Conservation (phyloP, 495 filamentous ascomycete genomes). For the Aspergillus ostianus region DNA sequence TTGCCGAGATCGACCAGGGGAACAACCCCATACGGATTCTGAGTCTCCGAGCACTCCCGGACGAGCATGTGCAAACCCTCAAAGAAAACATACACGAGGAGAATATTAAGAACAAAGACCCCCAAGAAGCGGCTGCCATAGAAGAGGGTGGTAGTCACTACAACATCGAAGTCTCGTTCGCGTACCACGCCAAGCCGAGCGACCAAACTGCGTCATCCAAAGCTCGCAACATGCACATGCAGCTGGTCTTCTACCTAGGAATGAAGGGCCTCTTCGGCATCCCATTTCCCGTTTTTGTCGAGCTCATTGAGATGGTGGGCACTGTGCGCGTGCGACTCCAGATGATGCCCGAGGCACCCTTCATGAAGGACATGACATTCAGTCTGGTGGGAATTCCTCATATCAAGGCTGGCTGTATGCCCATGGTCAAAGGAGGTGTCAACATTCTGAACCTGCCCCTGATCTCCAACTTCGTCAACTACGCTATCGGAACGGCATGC, state of each 20-base stretch:
- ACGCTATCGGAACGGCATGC: slow-evolving; percentile 82
- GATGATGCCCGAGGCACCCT: slow-evolving; percentile 85
- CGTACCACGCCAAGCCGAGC: slow-evolving; percentile 85
- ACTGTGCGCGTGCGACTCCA: slow-evolving; percentile 80
- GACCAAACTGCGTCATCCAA: slow-evolving; percentile 67
- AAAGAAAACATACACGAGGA: slow-evolving; percentile 75
- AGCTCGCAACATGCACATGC: slow-evolving; percentile 95
- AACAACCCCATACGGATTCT: slow-evolving; percentile 85
- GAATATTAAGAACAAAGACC: slow-evolving; percentile 77
- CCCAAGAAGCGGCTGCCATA: slow-evolving; percentile 81
- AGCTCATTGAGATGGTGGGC: slow-evolving; percentile 80
- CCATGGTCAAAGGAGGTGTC: slow-evolving; percentile 82
- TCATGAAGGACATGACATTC: slow-evolving; percentile 87
- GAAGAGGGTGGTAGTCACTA: slow-evolving; percentile 93
- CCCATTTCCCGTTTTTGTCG: slow-evolving; percentile 83
- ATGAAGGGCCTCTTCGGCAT: slow-evolving; percentile 74
- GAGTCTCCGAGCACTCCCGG: slow-evolving; percentile 85
- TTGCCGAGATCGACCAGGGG: slow-evolving; percentile 95
- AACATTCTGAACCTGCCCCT: slow-evolving; percentile 90
- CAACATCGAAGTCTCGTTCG: slow-evolving; percentile 90
- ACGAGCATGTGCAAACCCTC: slow-evolving; percentile 72
- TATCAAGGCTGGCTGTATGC: slow-evolving; percentile 85
- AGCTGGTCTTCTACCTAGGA: slow-evolving; percentile 89
- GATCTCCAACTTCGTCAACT: slow-evolving; percentile 96
- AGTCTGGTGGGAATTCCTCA: slow-evolving; percentile 91